These are phyloP conservation scores for Cryphonectria japonica DNA, from an alignment of 2,329 filamentous ascomycete species.

Conservation along the genomic window DNA sequence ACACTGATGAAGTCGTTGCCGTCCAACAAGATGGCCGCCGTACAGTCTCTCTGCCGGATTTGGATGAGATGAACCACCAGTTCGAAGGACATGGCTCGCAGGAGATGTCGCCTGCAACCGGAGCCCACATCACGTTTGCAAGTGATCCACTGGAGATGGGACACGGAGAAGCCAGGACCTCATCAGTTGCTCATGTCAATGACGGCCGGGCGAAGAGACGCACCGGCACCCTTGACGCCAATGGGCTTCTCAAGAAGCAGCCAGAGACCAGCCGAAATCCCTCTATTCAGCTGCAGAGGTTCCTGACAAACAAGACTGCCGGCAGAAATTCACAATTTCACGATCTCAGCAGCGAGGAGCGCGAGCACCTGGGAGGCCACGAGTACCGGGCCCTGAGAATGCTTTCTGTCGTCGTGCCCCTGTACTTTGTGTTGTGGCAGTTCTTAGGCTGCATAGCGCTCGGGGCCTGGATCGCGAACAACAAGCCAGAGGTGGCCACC, in stretches of 20 bases:
- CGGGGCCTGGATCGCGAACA: slow-evolving; percentile 58
- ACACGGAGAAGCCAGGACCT: slow-evolving; percentile 13
- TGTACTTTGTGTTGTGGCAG: slow-evolving; percentile 52
- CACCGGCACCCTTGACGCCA: slow-evolving; percentile 1
- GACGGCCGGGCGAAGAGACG: slow-evolving; percentile 9
- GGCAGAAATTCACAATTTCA: slow-evolving; percentile 54
- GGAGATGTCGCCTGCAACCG: background rate
- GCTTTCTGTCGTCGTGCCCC: slow-evolving; percentile 53
- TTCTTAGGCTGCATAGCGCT: slow-evolving; percentile 44
- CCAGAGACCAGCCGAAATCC: background rate
- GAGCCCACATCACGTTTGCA: slow-evolving; percentile 20
- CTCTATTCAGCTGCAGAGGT: slow-evolving; percentile 36
- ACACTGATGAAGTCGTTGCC: background rate
- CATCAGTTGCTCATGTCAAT: slow-evolving; percentile 6
- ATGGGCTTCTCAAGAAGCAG: slow-evolving; percentile 2
- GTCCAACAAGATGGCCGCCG: background rate
- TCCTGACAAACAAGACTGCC: slow-evolving; percentile 37
- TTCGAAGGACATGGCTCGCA: background rate
- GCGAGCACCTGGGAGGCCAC: slow-evolving; percentile 54
- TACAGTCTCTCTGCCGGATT: slow-evolving; percentile 16
- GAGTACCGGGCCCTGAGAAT: slow-evolving; percentile 57
- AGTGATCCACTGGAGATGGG: background rate
- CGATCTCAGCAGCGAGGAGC: slow-evolving; percentile 50
- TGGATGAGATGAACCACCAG: background rate
- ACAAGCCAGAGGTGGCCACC: slow-evolving; percentile 52